Evolutionary conservation across 2,329 filamentous ascomycete species (phyloP).

Genomic region (Fusarium chlamydosporum): DNA sequence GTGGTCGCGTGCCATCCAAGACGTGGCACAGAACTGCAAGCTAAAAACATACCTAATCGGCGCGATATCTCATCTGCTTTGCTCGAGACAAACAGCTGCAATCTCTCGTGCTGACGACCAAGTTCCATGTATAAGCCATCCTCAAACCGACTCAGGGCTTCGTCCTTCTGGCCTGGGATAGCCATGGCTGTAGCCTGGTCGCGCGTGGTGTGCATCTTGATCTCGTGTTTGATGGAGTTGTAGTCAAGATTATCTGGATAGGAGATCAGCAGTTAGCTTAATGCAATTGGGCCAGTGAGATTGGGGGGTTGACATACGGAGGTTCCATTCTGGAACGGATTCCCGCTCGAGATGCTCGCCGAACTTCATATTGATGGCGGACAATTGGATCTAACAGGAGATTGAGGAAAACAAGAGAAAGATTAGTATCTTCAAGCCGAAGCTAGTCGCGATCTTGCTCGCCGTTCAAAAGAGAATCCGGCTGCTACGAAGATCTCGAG

Average conservation of each 20-base stretch:
- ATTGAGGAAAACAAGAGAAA: slow-evolving; percentile 5
- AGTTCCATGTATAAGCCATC: slow-evolving; percentile 79
- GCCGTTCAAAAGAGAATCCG: neutral
- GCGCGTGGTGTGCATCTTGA: slow-evolving; percentile 82
- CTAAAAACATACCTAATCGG: slow-evolving; percentile 69
- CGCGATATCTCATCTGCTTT: slow-evolving; percentile 84
- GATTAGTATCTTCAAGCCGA: slow-evolving; percentile 8
- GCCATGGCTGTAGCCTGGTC: slow-evolving; percentile 78
- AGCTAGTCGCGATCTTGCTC: slow-evolving; percentile 14
- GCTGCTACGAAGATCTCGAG: slow-evolving; percentile 16
- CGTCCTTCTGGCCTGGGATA: slow-evolving; percentile 79
- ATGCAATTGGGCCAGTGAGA: slow-evolving; percentile 7
- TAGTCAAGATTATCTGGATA: slow-evolving; percentile 87
- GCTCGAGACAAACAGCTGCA: slow-evolving; percentile 82
- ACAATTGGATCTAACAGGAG: neutral
- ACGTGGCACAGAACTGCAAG: slow-evolving; percentile 18
- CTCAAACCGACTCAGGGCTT: slow-evolving; percentile 74
- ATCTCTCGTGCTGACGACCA: slow-evolving; percentile 80
- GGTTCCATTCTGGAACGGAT: slow-evolving; percentile 85
- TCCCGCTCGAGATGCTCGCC: slow-evolving; percentile 74
- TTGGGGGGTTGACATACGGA: slow-evolving; percentile 67
- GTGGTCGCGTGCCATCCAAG: slow-evolving; percentile 33
- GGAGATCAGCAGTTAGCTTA: slow-evolving; percentile 18
- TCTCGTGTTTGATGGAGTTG: slow-evolving; percentile 86
- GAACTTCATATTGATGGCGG: slow-evolving; percentile 56